Evolutionary conservation across 2,329 filamentous ascomycete species (phyloP), one percentile per base, ranked within the genome.

Genomic region (Phaeosphaeriaceae sp.): DNA sequence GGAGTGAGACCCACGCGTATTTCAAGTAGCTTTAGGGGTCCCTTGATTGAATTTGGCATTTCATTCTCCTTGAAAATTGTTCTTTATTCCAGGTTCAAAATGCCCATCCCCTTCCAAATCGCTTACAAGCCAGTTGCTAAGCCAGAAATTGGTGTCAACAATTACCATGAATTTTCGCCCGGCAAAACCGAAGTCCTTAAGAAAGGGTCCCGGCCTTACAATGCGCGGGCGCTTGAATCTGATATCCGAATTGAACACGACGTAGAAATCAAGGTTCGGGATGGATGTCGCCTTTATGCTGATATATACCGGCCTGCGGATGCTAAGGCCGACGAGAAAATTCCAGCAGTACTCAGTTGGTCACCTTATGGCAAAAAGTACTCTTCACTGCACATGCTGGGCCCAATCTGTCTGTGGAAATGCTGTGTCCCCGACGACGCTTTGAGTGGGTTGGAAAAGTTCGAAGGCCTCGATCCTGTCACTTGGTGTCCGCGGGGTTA

Each of bases 181-280:
- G 70, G 74, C 8, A 74, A 74, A 51, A 63, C 54, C 8, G 76
- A 79, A 48, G 59, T 77, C 4, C 63, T 78, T 1, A 59, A 61
- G 5, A 69, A 64, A 40, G 75, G 75, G 33, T 72, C 71, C 58
- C 73, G 71, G 38, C 67, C 70, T 11, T 67, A 74, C 56, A 61
- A 72, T 42, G 66, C 70, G 3, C 68, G 67, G 38, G 58, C 67
- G 6, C 58, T 75, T 12, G 56, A 63, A 40, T 71, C 64, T 40
- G 71, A 76, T 37, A 78, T 80, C 35, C 63, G 60, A 1, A 58
- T 79, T n/a, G 75, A 79, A 5, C 76, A 78, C 46, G 77, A 80
- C 56, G 72, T 79, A 23, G 71, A 74, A 30, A 75, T 80, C 32
- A 58, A 61, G 3, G 67, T 78, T 1, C 70, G 76, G 37, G 77